Percentiles rank a stretch among this genome's conserved stretches.
Conservation (phyloP, 192 early-diverging fungal genomes). For the Geranomyces michiganensis region DNA sequence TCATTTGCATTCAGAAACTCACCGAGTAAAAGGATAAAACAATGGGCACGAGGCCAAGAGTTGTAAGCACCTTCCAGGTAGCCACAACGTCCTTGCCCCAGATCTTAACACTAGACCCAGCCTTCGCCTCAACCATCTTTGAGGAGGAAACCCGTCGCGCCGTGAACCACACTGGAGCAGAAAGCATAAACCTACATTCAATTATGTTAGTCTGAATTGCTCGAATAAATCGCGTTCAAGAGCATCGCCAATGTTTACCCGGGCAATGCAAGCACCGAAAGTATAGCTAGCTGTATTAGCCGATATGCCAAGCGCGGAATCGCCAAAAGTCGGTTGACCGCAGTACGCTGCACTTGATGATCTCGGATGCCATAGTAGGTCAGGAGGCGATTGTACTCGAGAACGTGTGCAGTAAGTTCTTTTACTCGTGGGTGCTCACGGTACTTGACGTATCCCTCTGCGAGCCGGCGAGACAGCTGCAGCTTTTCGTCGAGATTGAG, state of each 20-base stretch:
- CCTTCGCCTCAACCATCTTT: conserved; percentile 67
- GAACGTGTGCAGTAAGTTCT: conserved; percentile 74
- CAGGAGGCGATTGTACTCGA: conserved; percentile 86
- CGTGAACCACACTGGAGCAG: conserved; percentile 27
- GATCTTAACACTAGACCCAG: conserved; percentile 92
- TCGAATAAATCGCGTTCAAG: background rate
- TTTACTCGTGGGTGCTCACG: conserved; percentile 81
- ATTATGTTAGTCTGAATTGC: background rate
- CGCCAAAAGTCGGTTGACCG: conserved; percentile 65
- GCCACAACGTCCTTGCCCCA: conserved; percentile 92
- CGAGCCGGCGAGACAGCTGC: conserved; percentile 86
- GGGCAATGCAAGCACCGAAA: conserved; percentile 80
- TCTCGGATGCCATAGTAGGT: conserved; percentile 92
- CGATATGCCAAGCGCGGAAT: conserved; percentile 73
- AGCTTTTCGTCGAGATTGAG: conserved; percentile 84
- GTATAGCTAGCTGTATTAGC: conserved; percentile 66
- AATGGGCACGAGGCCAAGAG: conserved; percentile 59
- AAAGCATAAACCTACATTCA: conserved; percentile 9
- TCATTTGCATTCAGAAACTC: conserved; percentile 1
- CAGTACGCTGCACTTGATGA: conserved; percentile 90
- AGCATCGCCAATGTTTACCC: conserved; percentile 59
- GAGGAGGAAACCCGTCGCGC: conserved; percentile 25
- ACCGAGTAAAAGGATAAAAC: conserved; percentile 39
- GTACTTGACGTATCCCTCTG: conserved; percentile 75
- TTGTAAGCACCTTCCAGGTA: conserved; percentile 80